Evolutionary conservation across 2,329 filamentous ascomycete species (phyloP).

Genomic region (Ophiostoma pallidulum): DNA sequence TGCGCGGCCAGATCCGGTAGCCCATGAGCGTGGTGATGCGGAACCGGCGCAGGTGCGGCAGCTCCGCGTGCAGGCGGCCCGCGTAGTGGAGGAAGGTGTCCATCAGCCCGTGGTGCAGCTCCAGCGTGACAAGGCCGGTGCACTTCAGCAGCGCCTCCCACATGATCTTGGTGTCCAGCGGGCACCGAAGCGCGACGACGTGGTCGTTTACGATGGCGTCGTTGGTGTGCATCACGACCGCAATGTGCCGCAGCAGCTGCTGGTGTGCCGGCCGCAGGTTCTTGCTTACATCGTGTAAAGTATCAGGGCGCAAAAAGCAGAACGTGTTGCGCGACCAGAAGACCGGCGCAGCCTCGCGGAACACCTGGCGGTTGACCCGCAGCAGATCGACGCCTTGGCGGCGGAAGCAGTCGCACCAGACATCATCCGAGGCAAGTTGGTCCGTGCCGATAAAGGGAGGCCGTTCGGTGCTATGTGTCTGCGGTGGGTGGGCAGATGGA

Average conservation of each 20-base stretch:
- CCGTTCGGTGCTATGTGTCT: too few species aligned
- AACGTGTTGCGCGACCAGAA: constrained; percentile 16
- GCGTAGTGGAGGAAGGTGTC: neutral
- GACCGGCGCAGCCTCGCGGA: constrained; percentile 13
- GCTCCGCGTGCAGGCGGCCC: neutral
- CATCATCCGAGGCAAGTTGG: neutral
- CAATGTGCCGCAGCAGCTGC: constrained; percentile 13
- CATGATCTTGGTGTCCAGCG: neutral
- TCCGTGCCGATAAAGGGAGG: constrained; percentile 5
- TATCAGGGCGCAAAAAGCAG: constrained; percentile 3
- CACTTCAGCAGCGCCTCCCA: constrained; percentile 5
- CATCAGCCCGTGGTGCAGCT: constrained; percentile 2
- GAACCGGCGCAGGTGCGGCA: constrained; percentile 6
- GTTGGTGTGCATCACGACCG: constrained; percentile 4
- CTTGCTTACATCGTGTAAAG: constrained; percentile 7
- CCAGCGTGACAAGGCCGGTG: constrained; percentile 11
- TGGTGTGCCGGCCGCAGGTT: constrained; percentile 12
- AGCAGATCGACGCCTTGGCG: constrained; percentile 14
- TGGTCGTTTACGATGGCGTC: too few species aligned
- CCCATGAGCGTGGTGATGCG: constrained; percentile 2
- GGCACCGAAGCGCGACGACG: too few species aligned
- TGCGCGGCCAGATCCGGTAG: neutral
- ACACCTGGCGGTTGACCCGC: constrained; percentile 11
- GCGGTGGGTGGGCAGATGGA: too few species aligned
- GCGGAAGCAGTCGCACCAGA: constrained; percentile 6